Percentiles rank a stretch among this genome's conserved stretches.
Conservation (phyloP, 2,329 filamentous ascomycete genomes). For the Verticillium dahliae region DNA sequence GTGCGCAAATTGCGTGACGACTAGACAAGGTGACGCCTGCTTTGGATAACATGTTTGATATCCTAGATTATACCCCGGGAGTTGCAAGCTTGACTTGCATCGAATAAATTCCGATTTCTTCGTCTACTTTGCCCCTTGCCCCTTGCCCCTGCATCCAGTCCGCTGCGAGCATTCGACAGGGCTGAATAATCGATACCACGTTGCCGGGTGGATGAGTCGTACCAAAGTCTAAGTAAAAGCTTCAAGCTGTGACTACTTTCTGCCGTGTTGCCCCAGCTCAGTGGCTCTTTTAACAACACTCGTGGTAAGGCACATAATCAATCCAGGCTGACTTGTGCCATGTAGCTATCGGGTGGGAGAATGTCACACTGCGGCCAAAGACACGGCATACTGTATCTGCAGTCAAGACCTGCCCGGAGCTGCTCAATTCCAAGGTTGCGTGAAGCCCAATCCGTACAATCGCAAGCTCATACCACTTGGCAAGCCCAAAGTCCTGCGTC, state of each 20-base stretch:
- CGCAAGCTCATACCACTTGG: no score
- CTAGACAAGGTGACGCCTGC: not conserved
- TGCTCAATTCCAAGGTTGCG: no score
- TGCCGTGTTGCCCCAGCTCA: not conserved
- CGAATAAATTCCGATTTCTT: not conserved
- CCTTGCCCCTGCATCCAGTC: not conserved
- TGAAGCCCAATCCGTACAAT: no score
- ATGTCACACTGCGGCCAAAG: no score
- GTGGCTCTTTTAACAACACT: not conserved
- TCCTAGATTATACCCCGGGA: not conserved
- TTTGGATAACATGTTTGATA: not conserved
- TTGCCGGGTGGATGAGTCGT: not conserved
- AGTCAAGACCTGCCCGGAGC: no score
- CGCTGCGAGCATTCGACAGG: not conserved
- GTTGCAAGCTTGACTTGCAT: not conserved
- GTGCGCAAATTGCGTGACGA: conserved; percentile 37
- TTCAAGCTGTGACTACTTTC: not conserved
- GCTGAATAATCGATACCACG: not conserved
- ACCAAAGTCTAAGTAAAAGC: not conserved
- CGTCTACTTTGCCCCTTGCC: not conserved
- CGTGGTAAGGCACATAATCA: no score
- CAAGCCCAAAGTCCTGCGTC: no score
- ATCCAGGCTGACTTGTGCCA: no score
- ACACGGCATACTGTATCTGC: no score
- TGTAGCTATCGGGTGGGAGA: no score